These are phyloP conservation scores for Linum lewisii DNA, from an alignment of 345 rosid species.

Conservation along the genomic window DNA sequence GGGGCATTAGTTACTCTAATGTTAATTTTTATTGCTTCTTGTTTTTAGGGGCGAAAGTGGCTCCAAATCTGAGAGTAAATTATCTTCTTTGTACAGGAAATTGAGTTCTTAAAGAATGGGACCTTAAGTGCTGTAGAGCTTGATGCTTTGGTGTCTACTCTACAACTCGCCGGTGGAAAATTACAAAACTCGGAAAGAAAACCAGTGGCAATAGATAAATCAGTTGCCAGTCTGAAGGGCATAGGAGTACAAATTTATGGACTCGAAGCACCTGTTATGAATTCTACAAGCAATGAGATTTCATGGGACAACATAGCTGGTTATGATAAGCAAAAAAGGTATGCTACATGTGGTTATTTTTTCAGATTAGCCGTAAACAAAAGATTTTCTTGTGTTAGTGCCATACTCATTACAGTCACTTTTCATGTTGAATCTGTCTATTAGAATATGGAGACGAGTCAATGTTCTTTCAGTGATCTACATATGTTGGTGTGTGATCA, in stretches of 20 bases:
- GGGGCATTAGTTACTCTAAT: background rate
- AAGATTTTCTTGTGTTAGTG: too few species aligned
- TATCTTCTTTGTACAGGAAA: conserved; percentile 43
- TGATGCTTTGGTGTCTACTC: conserved; percentile 76
- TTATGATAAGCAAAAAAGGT: conserved; percentile 78
- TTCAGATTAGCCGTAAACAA: background rate
- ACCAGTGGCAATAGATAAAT: conserved; percentile 40
- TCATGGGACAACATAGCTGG: conserved; percentile 94
- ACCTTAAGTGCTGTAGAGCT: conserved; percentile 63
- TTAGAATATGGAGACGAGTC: background rate
- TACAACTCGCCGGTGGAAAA: conserved; percentile 53
- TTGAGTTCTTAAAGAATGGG: conserved; percentile 78
- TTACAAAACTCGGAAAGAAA: conserved; percentile 27
- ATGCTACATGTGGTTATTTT: conserved; percentile 3
- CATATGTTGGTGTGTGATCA: background rate
- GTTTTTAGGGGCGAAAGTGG: background rate
- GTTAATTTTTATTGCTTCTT: background rate
- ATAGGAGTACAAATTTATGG: conserved; percentile 89
- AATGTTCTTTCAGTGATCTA: background rate
- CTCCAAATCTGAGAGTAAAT: background rate
- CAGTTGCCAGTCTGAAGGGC: conserved; percentile 49
- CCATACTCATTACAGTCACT: too few species aligned
- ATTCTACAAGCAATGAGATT: conserved; percentile 36
- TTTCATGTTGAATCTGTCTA: background rate
- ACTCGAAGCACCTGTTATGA: conserved; percentile 37